Base-by-base conservation (phyloP, 164 flowering plant species). In the Piper longum region DNA sequence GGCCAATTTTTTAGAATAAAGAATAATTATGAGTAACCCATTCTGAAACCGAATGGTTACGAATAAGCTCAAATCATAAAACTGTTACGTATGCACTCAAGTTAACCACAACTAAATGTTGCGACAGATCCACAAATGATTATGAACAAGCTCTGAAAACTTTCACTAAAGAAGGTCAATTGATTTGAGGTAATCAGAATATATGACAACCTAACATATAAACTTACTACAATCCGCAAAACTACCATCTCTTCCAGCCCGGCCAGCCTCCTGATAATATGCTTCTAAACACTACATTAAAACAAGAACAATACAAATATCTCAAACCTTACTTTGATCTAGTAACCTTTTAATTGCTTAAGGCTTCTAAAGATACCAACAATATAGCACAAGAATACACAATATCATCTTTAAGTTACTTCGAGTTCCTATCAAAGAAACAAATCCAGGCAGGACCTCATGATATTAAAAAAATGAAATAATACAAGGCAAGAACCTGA, bases 261-360 rank as follows among this genome's bases (percentile, higher is more conserved):
- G 85, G 45, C 98, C 98, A 59, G 92, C 98, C 79, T 91, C 98
- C 80, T 91, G 98, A 74, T 91, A 89, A 67, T 91, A 91, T 64
- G 96, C 89, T 78, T 91, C 98, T 78, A 91, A 74, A 68, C 95
- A 89, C 95, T 91, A 79, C 41, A 62, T 13, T 26, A 5, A 44
- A 48, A 26, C 36, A 26, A 26, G 36, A 26, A 26, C 36, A 26
- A 26, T 26, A 26, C 36, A 2, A 26, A 26, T 0, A 26, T 26
- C 36, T 26, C 36, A 26, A 26, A 26, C 36, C 36, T 26, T 26
- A 26, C 1, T 26, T 26, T 26, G 36, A 26, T 26, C 36, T 26
- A 26, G 36, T 26, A 26, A 26, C 36, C 36, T 26, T 26, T 26
- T 26, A 26, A 26, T 26, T 26, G 36, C 36, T 26, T 26, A 26